Percentiles rank a stretch among this genome's conserved stretches.
Conservation (phyloP, 1,284 basidiomycete genomes). For the Testicularia cyperi region DNA sequence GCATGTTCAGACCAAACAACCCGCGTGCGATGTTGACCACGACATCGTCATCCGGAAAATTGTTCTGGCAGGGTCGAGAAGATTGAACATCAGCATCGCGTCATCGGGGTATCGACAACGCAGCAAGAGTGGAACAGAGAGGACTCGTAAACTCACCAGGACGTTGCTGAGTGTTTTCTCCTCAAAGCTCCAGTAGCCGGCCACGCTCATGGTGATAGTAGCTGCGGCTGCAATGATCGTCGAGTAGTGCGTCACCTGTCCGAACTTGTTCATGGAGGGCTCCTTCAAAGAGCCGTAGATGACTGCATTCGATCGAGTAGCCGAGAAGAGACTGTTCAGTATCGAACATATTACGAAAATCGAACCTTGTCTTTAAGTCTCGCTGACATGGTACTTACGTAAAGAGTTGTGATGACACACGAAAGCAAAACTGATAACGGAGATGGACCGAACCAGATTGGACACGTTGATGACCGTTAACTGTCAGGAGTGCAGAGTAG, state of each 20-base stretch:
- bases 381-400: no score
- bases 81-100: neutral
- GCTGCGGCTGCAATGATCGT: conserved; percentile 56
- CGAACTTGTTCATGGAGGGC: conserved; percentile 91
- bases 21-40: conserved; percentile 77
- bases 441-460: conserved; percentile 53
- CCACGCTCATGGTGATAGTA: conserved; percentile 70
- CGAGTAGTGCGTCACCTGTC: conserved; percentile 77
- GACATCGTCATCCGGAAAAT: conserved; percentile 56
- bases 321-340: no score
- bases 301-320: conserved; percentile 7
- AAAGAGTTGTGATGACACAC: conserved; percentile 60
- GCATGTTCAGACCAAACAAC: conserved; percentile 97
- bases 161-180: conserved; percentile 73
- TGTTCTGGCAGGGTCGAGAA: conserved; percentile 30
- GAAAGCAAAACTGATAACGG: conserved; percentile 59
- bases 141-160: conserved; percentile 21
- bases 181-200: conserved; percentile 89
- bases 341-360: no score
- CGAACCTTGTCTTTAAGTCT: no score
- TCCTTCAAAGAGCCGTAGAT: conserved; percentile 92
- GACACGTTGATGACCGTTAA: conserved; percentile 85
- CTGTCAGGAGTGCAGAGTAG: conserved; percentile 56
- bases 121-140: neutral
- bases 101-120: no score